phyloP scores from a whole-genome alignment of 441 rosid genomes.

The Pelargonium citronellum region DNA sequence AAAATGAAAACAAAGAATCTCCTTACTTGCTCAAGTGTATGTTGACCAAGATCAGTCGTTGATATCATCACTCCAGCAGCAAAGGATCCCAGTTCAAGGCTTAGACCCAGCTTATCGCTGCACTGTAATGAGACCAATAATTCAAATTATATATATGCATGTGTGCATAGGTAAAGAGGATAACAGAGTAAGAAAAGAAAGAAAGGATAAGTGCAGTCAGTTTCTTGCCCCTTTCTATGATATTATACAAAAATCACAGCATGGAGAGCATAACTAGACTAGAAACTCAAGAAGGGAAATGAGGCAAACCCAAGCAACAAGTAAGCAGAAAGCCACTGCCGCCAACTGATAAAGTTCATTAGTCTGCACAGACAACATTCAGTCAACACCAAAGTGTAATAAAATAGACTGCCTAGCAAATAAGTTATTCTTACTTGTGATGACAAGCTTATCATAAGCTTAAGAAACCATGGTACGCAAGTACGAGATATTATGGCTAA shows the following conservation, averaged over 20 bases:
- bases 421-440: slow-evolving; percentile 50
- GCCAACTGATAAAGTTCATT: slow-evolving; percentile 96
- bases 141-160: slow-evolving; percentile 18
- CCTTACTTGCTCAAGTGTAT: slow-evolving; percentile 90
- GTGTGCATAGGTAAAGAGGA: neutral
- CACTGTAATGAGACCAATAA: slow-evolving; percentile 55
- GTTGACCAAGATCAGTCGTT: slow-evolving; percentile 87
- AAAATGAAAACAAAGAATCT: slow-evolving; percentile 15
- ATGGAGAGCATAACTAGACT: neutral
- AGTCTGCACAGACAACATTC: slow-evolving; percentile 52
- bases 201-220: neutral
- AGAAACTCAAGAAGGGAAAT: slow-evolving; percentile 22
- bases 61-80: slow-evolving; percentile 99
- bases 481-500: slow-evolving; percentile 68
- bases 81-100: slow-evolving; percentile 96
- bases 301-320: slow-evolving; percentile 89
- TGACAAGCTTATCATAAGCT: slow-evolving; percentile 88
- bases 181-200: neutral
- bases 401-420: slow-evolving; percentile 19
- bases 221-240: neutral
- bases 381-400: slow-evolving; percentile 22
- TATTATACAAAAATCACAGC: slow-evolving; percentile 8
- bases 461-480: slow-evolving; percentile 93
- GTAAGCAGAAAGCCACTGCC: slow-evolving; percentile 89
- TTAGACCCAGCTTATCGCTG: slow-evolving; percentile 91